phyloP scores from a whole-genome alignment of 768 basidiomycete genomes.

The Mycena venus region DNA sequence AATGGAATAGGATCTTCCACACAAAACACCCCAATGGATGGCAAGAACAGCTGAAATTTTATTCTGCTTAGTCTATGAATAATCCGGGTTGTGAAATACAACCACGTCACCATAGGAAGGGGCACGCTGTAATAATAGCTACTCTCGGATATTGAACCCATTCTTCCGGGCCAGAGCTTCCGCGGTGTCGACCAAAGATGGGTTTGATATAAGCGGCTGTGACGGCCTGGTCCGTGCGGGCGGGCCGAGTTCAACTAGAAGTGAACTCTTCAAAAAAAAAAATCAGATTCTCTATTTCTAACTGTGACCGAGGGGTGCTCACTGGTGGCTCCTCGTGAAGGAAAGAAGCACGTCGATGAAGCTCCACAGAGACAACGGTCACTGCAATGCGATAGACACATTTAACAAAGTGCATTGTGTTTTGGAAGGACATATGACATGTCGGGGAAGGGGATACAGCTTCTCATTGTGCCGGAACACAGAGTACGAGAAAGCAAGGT shows the following conservation, averaged over 20 bases:
- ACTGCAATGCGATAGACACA: slow-evolving; percentile 17
- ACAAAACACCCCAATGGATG: slow-evolving; percentile 7
- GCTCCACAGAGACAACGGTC: not conserved
- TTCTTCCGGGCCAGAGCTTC: slow-evolving; percentile 22
- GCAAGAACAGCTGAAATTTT: slow-evolving; percentile 9
- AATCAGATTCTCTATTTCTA: not conserved
- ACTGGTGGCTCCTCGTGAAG: slow-evolving; percentile 4
- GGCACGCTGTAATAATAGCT: not conserved
- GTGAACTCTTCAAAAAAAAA: not conserved
- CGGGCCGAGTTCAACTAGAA: slow-evolving; percentile 3
- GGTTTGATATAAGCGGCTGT: slow-evolving; percentile 7
- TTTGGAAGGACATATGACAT: not conserved
- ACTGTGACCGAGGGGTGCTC: not conserved
- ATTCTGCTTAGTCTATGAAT: not conserved
- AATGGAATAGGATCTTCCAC: slow-evolving; percentile 3
- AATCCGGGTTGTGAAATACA: not conserved
- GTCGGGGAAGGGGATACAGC: slow-evolving; percentile 8
- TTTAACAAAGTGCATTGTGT: not conserved
- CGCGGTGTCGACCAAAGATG: slow-evolving; percentile 6
- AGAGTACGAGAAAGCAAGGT: not conserved
- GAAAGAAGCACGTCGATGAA: slow-evolving; percentile 11
- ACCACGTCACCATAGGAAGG: slow-evolving; percentile 8
- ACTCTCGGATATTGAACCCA: not conserved
- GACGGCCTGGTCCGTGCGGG: not conserved
- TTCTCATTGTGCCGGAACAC: not conserved